Evolutionary conservation across 106 monocot genomes (phyloP), one percentile per base, ranked within the genome.

Genomic region (Iris macrosiphon): DNA sequence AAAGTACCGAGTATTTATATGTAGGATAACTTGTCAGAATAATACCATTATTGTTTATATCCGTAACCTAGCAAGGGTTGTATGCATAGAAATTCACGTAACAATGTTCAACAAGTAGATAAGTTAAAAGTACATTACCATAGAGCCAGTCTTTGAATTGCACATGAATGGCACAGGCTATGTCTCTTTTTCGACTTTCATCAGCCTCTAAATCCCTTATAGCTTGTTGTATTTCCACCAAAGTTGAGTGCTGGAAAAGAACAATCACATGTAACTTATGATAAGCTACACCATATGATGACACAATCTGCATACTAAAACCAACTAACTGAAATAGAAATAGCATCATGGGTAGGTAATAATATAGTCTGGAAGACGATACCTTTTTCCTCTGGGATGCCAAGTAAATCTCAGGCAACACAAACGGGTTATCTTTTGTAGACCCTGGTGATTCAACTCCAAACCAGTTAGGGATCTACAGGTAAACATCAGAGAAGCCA

Each of bases 101-200:
- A 42, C 34, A 19, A 32, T 26, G 14, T 17, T 56, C 12, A 8
- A 23, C 6, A 21, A 34, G 20, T 0, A 20, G 26, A 14, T 42
- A 41, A 21, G 17, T 10, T 4, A 48, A 7, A 12, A 20, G 32
- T 53, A 7, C 19, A 43, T 59, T 85, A 92, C 92, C 86, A 63
- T 87, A 87, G 55, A 92, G 56, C 92, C 92, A 92, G 17, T 92
- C 92, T 66, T 69, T 92, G 52, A 92, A 92, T 62, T 87, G 92
- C 31, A 51, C 32, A 55, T 92, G 92, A 35, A 92, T 68, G 6
- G 76, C 87, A 64, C 44, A 67, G 27, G 79, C 73, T 34, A 92
- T 52, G 33, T 92, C 92, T 23, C 61, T 49, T 66, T 79, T 87
- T 31, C 63, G 69, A 32, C 65, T 76, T 47, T 74, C 92, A 54